A percentile compares a stretch with the other conserved stretches of the same genome.
These are phyloP conservation scores for Aphanomyces cochlioides DNA, from an alignment of 352 stramenopile species.

Conservation along the genomic window DNA sequence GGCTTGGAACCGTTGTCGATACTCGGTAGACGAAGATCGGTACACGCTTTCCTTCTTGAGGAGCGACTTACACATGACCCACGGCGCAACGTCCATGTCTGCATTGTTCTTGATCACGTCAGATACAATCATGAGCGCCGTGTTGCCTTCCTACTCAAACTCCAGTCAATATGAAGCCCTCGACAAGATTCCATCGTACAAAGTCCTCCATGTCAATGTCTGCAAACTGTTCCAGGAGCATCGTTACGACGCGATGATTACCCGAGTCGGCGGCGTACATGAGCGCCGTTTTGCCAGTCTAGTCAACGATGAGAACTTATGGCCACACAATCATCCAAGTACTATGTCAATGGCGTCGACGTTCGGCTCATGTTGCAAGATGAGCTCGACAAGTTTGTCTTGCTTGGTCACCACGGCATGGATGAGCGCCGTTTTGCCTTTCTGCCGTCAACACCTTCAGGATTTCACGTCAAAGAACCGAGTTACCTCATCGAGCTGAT, in stretches of 20 bases:
- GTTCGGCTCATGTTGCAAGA: not conserved
- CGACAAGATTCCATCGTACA: not conserved
- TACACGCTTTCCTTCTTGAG: constrained; percentile 7
- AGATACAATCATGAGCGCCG: not conserved
- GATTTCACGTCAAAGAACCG: too few species aligned
- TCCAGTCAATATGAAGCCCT: not conserved
- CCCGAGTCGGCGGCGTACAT: not conserved
- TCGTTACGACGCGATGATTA: not conserved
- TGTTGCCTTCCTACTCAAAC: not conserved
- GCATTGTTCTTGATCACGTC: not conserved
- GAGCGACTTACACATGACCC: not conserved
- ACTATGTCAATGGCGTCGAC: not conserved
- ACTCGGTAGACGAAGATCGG: not conserved
- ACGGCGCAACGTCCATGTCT: not conserved
- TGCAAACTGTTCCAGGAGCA: not conserved
- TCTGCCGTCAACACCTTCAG: too few species aligned
- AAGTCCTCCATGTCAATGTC: not conserved
- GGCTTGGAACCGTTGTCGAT: not conserved
- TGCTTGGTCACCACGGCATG: not conserved
- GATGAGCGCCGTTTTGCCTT: not conserved
- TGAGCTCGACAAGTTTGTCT: not conserved
- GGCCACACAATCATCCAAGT: not conserved
- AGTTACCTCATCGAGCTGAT: not conserved
- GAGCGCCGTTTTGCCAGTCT: not conserved
- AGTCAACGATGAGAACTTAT: not conserved